Evolutionary conservation across 164 flowering plant genomes (phyloP).

Genomic region (Chimonanthus salicifolius): DNA sequence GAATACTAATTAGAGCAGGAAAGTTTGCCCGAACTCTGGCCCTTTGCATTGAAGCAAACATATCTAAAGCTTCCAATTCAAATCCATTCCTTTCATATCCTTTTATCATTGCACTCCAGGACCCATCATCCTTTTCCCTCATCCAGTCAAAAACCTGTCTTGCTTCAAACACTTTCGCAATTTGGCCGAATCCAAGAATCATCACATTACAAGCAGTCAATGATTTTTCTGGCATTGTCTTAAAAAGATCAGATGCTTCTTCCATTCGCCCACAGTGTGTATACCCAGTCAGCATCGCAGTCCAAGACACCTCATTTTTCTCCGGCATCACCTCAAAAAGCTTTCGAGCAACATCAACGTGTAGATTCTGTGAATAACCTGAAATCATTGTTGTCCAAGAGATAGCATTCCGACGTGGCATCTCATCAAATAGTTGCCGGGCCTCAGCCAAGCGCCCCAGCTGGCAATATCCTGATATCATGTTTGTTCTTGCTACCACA

Average conservation of each 20-base stretch:
- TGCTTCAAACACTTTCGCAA: slow-evolving; percentile 48
- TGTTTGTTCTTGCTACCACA: slow-evolving; percentile 64
- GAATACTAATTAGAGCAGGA: slow-evolving; percentile 51
- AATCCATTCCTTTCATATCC: slow-evolving; percentile 51
- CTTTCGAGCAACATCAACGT: slow-evolving; percentile 68
- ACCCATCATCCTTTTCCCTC: slow-evolving; percentile 26
- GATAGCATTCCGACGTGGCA: slow-evolving; percentile 55
- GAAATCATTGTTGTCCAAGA: slow-evolving; percentile 72
- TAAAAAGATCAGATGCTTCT: slow-evolving; percentile 59
- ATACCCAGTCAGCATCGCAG: slow-evolving; percentile 72
- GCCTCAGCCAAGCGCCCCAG: slow-evolving; percentile 58
- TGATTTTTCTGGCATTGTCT: slow-evolving; percentile 58
- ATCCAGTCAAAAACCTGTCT: slow-evolving; percentile 40
- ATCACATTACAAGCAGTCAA: slow-evolving; percentile 57
- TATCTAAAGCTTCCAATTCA: slow-evolving; percentile 52
- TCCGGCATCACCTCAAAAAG: slow-evolving; percentile 87
- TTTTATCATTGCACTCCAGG: slow-evolving; percentile 73
- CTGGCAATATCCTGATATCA: slow-evolving; percentile 64
- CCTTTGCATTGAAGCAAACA: slow-evolving; percentile 51
- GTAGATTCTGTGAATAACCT: slow-evolving; percentile 58
- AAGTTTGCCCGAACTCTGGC: slow-evolving; percentile 37
- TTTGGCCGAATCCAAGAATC: slow-evolving; percentile 55
- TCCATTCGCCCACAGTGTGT: slow-evolving; percentile 53
- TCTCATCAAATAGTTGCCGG: slow-evolving; percentile 60
- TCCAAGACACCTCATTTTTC: slow-evolving; percentile 78